Evolutionary conservation across 352 stramenopile species (phyloP).

Genomic region (Phytophthora europaea): DNA sequence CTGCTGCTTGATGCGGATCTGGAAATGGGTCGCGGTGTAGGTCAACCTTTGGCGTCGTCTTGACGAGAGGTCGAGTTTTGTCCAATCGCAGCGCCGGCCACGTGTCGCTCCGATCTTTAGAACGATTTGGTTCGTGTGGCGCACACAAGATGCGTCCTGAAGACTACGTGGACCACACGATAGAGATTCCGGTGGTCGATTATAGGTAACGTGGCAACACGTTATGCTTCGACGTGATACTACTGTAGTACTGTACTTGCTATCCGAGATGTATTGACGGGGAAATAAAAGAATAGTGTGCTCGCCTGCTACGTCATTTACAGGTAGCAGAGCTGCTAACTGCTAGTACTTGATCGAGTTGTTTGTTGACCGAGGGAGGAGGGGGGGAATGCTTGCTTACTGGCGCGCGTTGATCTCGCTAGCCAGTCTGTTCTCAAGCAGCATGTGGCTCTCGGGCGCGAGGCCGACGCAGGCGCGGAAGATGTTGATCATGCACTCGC

Average conservation of each 20-base stretch:
- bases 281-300: slow-evolving; percentile 25
- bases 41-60: slow-evolving; percentile 1
- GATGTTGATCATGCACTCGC: slow-evolving; percentile 98
- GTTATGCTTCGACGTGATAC: no score
- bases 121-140: not conserved
- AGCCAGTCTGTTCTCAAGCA: slow-evolving; percentile 96
- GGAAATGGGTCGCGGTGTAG: slow-evolving; percentile 23
- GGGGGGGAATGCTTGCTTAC: slow-evolving; percentile 32
- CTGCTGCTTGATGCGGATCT: slow-evolving; percentile 28
- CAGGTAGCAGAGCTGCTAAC: slow-evolving; percentile 5
- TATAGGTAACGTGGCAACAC: not conserved
- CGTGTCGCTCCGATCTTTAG: slow-evolving; percentile 20
- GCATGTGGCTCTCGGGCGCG: slow-evolving; percentile 98
- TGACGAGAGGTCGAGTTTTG: not conserved
- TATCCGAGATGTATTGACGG: slow-evolving; percentile 22
- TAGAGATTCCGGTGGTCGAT: slow-evolving; percentile 16
- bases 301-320: slow-evolving; percentile 15
- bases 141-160: not conserved
- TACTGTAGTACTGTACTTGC: no score
- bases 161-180: slow-evolving; percentile 17
- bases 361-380: no score
- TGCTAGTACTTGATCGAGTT: slow-evolving; percentile 6
- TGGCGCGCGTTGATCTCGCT: slow-evolving; percentile 82
- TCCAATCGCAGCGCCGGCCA: slow-evolving; percentile 25
- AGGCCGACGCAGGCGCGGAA: slow-evolving; percentile 98